Evolutionary conservation across 208 protist genomes (phyloP).

Genomic region (Willaertia magna): DNA sequence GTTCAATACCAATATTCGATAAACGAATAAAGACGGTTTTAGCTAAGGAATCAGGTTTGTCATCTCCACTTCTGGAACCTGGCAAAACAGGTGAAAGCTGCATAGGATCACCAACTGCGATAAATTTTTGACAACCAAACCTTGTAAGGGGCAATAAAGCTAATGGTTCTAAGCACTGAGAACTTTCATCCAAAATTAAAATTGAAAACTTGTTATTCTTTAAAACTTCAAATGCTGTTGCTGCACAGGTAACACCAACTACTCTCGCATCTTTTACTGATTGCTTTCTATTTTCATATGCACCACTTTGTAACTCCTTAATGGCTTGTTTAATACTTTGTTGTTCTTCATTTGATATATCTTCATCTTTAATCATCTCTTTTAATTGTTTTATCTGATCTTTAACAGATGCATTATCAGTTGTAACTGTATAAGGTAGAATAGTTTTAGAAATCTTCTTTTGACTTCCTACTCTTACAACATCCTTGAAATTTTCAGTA

Average conservation of each 20-base stretch:
- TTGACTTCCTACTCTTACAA: slow-evolving; percentile 14
- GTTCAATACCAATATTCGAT: slow-evolving; percentile 16
- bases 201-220: slow-evolving; percentile 39
- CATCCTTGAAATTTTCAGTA: neutral
- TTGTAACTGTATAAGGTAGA: neutral
- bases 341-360: neutral
- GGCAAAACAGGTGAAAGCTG: slow-evolving; percentile 47
- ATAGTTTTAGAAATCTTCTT: slow-evolving; percentile 19
- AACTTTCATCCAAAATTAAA: slow-evolving; percentile 52
- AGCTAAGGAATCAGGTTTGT: slow-evolving; percentile 29
- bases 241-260: slow-evolving; percentile 50
- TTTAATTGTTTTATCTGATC: neutral
- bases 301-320: neutral
- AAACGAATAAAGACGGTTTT: slow-evolving; percentile 56
- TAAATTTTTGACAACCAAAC: slow-evolving; percentile 27
- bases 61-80: neutral
- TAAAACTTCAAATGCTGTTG: slow-evolving; percentile 43
- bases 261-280: slow-evolving; percentile 17
- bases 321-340: neutral
- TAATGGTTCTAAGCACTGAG: slow-evolving; percentile 50
- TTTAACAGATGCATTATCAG: neutral
- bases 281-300: neutral
- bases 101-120: slow-evolving; percentile 43
- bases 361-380: neutral
- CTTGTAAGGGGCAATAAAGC: slow-evolving; percentile 39